A percentile compares a stretch with the other conserved stretches of the same genome.
phyloP scores from a whole-genome alignment of 192 early-diverging fungal species.

The Coemansia sp. region DNA sequence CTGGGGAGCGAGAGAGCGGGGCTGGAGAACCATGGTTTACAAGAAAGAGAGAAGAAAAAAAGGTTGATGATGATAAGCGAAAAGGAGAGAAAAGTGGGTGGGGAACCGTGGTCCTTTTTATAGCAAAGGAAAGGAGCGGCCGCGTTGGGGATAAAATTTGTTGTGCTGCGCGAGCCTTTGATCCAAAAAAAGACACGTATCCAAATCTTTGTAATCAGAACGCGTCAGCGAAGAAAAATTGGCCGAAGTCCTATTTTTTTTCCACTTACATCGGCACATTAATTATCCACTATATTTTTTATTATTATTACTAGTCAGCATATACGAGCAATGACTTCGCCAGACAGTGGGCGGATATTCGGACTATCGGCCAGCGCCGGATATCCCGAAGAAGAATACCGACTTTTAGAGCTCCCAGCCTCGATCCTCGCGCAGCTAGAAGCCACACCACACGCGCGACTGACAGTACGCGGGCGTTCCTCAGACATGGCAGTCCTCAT shows the following conservation, averaged over 20 bases:
- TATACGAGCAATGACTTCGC: slow-evolving; percentile 5
- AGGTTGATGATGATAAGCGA: not conserved
- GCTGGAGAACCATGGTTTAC: slow-evolving; percentile 52
- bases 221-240: not conserved
- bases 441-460: not conserved
- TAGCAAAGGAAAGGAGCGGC: not conserved
- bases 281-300: not conserved
- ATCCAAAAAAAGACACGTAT: not conserved
- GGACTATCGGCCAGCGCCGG: slow-evolving; percentile 38
- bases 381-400: slow-evolving; percentile 43
- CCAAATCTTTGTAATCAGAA: not conserved
- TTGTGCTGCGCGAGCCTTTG: slow-evolving; percentile 1
- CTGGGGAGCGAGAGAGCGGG: slow-evolving; percentile 59
- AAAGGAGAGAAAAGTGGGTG: not conserved
- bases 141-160: not conserved
- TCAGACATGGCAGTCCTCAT: slow-evolving; percentile 37
- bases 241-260: not conserved
- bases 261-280: not conserved
- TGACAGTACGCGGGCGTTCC: slow-evolving; percentile 41
- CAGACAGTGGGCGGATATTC: slow-evolving; percentile 1
- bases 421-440: slow-evolving; percentile 43
- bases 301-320: no score
- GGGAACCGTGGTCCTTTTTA: not conserved
- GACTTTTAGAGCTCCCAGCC: slow-evolving; percentile 43
- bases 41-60: not conserved